Base-by-base conservation (phyloP, 495 filamentous ascomycete genomes). In the Daldinia bambusicola region DNA sequence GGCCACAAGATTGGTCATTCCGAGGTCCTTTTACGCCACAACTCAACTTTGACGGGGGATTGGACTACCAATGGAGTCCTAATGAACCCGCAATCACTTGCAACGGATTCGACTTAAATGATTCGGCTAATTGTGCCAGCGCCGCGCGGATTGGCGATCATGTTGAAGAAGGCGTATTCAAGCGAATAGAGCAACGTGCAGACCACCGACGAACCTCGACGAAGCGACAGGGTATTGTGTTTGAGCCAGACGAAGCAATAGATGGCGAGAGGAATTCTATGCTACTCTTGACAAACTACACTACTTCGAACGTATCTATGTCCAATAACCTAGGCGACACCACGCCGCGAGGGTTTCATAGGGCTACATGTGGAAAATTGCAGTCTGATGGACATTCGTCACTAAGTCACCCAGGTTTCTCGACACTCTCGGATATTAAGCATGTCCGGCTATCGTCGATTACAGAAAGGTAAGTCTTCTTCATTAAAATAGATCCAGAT, bases 11-110 rank as follows among this genome's bases (percentile, higher is more conserved):
- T 18, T 72, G 79, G 75, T 69, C 53, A 12, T 78, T 77, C 55
- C 72, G 75, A 8, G 76, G 76, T 0, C 76, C 76, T 0, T 77
- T 78, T 26, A 78, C 76, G 0, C 76, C 76, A 0, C 75, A 78
- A 56, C 71, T 78, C 36, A 69, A 73, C 0, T 78, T 77, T 64
- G 76, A 78, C 51, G 76, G 76, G 30, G 75, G 76, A 6, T 50
- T 77, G 20, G 76, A 77, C 55, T 78, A 75, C 57, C 72, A 45
- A 77, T 77, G 69, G 84, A 70, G 7, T n/a, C 55, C 53, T 40
- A 56, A 52, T 22, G 61, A 72, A 14, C 22, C 70, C 20, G 60
- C 13, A 8, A 50, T 71, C 16, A 58, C 45, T 14, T 51, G 61
- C 12, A 68, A 60, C 16, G 58, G 72, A 36, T 75, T 70, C 12